A percentile compares a stretch with the other conserved stretches of the same genome.
phyloP scores from a whole-genome alignment of 140 eudicot species.

The Flaveria floridana region DNA sequence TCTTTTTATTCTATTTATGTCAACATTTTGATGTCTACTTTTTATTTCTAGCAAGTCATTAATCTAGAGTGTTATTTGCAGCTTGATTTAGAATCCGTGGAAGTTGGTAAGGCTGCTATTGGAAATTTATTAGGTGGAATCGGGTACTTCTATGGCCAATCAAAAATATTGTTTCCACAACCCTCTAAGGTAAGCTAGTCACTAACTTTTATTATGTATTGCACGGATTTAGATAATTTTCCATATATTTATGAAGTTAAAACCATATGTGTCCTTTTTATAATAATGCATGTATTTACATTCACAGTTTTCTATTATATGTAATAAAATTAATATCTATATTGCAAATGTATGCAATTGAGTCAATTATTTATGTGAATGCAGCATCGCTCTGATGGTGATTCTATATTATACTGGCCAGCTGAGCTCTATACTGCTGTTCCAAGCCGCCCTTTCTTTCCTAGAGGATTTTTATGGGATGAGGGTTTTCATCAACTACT shows the following conservation, averaged over 20 bases:
- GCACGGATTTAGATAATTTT: neutral
- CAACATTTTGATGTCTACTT: neutral
- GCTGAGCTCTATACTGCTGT: constrained; percentile 98
- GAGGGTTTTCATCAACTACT: constrained; percentile 98
- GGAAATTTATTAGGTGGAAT: constrained; percentile 87
- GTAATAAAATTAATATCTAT: too few species aligned
- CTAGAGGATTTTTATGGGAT: constrained; percentile 97
- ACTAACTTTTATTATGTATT: neutral
- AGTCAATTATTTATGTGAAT: constrained; percentile 40
- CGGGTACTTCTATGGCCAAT: constrained; percentile 89
- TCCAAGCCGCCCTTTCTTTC: constrained; percentile 97
- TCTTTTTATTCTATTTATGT: constrained; percentile 5
- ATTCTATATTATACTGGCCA: constrained; percentile 80
- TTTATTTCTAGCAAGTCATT: neutral
- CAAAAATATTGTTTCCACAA: constrained; percentile 66
- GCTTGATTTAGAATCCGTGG: constrained; percentile 56
- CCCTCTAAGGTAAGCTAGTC: constrained; percentile 56
- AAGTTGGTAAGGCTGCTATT: constrained; percentile 74
- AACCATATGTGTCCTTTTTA: constrained; percentile 3
- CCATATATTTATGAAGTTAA: neutral
- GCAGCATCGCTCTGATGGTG: constrained; percentile 61
- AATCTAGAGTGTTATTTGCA: constrained; percentile 38
- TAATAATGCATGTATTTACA: neutral
- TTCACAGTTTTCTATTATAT: neutral
- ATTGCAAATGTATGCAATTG: constrained; percentile 7